Evolutionary conservation across 768 basidiomycete genomes (phyloP).

Genomic region (Daedalea quercina): DNA sequence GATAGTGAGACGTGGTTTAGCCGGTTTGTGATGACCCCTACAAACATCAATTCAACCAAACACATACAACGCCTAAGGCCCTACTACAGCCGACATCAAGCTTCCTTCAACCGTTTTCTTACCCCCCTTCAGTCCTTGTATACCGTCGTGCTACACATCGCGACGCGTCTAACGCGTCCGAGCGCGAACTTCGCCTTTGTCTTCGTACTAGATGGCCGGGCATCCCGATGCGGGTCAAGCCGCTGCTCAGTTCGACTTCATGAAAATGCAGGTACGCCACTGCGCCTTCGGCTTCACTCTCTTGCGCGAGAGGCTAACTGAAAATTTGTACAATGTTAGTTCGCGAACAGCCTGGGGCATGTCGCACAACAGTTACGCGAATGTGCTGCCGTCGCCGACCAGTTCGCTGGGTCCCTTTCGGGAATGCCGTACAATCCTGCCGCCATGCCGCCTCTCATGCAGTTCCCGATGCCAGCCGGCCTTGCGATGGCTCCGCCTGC

Average conservation of each 20-base stretch:
- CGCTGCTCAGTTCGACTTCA: conserved; percentile 22
- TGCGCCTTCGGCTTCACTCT: not conserved
- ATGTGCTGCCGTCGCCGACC: conserved; percentile 53
- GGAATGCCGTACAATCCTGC: conserved; percentile 19
- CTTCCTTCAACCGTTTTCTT: conserved; percentile 33
- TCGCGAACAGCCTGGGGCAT: conserved; percentile 44
- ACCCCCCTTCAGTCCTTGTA: conserved; percentile 27
- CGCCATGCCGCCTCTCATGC: conserved; percentile 11
- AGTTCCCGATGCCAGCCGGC: conserved; percentile 9
- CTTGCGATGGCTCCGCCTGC: conserved; percentile 13
- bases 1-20: conserved; percentile 6
- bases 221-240: conserved; percentile 8
- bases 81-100: conserved; percentile 17
- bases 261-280: conserved; percentile 24
- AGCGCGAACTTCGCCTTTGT: conserved; percentile 1
- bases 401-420: conserved; percentile 45
- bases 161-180: conserved; percentile 17
- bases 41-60: conserved; percentile 22
- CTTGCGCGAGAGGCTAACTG: not conserved
- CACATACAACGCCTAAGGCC: conserved; percentile 17
- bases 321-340: conserved; percentile 31
- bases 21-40: conserved; percentile 8
- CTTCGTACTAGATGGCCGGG: conserved; percentile 1
- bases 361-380: conserved; percentile 61
- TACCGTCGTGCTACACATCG: conserved; percentile 13